Base-by-base conservation (phyloP, 331 rosid genomes). In the Arachis monticola region DNA sequence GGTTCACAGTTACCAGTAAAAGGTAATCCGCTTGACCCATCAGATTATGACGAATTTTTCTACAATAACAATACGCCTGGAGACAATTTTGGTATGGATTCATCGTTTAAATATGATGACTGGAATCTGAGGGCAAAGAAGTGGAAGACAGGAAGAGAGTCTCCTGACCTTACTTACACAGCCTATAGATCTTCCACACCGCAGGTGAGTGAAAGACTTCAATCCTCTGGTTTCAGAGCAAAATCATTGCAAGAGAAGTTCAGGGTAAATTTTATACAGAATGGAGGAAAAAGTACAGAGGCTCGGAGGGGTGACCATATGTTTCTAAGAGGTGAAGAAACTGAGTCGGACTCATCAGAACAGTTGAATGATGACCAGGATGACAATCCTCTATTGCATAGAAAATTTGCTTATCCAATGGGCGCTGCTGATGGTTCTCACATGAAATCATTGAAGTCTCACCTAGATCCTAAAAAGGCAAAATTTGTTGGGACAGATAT, bases 281-380 rank as follows among this genome's bases (percentile, higher is more conserved):
- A 89, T 79, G 92, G 89, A 74, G 92, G 84, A 32, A 74, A 87
- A 75, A 86, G 80, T 59, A 50, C 66, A 59, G 70, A 61, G 30
- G 45, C 79, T 77, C 51, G 77, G 65, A 86, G 88, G 82, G 85
- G 88, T 63, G 82, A 79, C 69, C 85, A 74, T 68, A 71, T 76
- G 67, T 78, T 79, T 72, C 40, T 65, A 57, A 89, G 87, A 78
- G 78, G 80, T 67, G 97, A 90, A 88, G 98, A 95, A 77, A 95
- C 96, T 12, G 99, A 95, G 77, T 92, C 98, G 30, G 98, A 90
- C 75, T 92, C 99, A 12, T 90, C 97, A 3, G 99, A 92, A 67
- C 91, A 86, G 72, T 80, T 83, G 79, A 89, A 88, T 22, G 96
- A 92, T 61, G 97, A 90, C 64, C 98, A 90, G 77, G 93, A 87